These are phyloP conservation scores for Mollisia scopiformis DNA, from an alignment of 2,329 filamentous ascomycete species.

Conservation along the genomic window DNA sequence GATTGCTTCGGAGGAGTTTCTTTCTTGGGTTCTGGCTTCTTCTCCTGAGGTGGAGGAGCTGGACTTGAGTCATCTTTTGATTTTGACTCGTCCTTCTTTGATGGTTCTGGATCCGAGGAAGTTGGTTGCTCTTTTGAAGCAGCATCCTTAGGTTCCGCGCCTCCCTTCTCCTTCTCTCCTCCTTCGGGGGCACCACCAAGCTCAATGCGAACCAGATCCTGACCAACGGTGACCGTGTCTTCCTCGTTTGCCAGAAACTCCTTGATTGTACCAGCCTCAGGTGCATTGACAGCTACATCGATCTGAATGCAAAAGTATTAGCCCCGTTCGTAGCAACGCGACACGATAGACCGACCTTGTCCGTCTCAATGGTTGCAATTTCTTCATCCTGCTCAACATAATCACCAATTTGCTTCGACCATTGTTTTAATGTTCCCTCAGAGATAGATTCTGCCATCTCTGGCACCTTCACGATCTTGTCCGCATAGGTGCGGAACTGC, in stretches of 20 bases:
- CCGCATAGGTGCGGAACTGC: slow-evolving; percentile 70
- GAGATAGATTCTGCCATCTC: slow-evolving; percentile 99
- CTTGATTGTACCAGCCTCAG: slow-evolving; percentile 87
- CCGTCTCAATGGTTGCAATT: slow-evolving; percentile 97
- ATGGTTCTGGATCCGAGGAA: slow-evolving; percentile 44
- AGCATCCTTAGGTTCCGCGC: slow-evolving; percentile 59
- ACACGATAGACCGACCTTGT: slow-evolving; percentile 70
- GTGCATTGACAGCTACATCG: slow-evolving; percentile 94
- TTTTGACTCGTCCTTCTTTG: slow-evolving; percentile 44
- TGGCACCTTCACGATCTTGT: slow-evolving; percentile 88
- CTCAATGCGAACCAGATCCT: slow-evolving; percentile 87
- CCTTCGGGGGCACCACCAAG: slow-evolving; percentile 66
- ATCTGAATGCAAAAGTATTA: slow-evolving; percentile 60
- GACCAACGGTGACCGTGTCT: slow-evolving; percentile 92
- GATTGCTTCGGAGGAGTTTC: slow-evolving; percentile 40
- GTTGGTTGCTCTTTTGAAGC: slow-evolving; percentile 59
- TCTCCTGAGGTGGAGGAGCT: slow-evolving; percentile 41
- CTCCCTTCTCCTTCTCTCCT: slow-evolving; percentile 54
- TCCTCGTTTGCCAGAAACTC: slow-evolving; percentile 92
- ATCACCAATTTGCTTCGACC: slow-evolving; percentile 89
- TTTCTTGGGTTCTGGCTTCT: slow-evolving; percentile 45
- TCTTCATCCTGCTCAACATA: slow-evolving; percentile 96
- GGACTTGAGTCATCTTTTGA: slow-evolving; percentile 43
- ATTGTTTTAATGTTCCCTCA: slow-evolving; percentile 95
- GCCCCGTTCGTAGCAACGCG: background rate